phyloP scores from a whole-genome alignment of 2,329 filamentous ascomycete genomes.

The Colletotrichum acutatum region DNA sequence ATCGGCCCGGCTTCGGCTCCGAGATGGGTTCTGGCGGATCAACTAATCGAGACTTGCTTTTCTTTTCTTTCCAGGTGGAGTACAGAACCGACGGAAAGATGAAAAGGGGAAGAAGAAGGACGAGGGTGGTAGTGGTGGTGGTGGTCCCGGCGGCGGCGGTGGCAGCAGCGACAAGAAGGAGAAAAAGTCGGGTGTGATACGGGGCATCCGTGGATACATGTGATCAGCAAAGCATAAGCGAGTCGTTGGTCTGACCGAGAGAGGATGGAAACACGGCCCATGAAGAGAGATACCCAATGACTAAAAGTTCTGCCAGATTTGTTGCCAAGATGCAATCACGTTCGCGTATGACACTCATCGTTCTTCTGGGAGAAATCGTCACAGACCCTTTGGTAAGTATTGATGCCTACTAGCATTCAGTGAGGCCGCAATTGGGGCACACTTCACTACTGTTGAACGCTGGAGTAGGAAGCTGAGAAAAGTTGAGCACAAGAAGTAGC shows the following conservation, averaged over 20 bases:
- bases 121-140: conserved; percentile 40
- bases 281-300: background rate
- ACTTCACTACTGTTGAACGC: background rate
- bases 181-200: conserved; percentile 52
- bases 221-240: conserved; percentile 6
- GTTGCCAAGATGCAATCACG: background rate
- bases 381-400: background rate
- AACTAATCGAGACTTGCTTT: conserved; percentile 10
- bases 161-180: conserved; percentile 45
- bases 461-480: too few relatives aligned
- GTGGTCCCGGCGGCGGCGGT: too few relatives aligned
- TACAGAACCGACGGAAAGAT: conserved; percentile 62
- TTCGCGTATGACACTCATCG: background rate
- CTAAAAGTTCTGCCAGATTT: background rate
- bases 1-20: conserved; percentile 14
- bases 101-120: conserved; percentile 60
- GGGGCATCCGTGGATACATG: conserved; percentile 54
- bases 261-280: background rate
- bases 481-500: too few relatives aligned
- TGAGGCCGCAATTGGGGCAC: too few relatives aligned
- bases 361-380: background rate
- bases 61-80: conserved; percentile 49
- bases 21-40: conserved; percentile 45
- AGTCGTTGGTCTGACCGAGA: background rate
- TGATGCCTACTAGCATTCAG: background rate